phyloP scores from a whole-genome alignment of 768 basidiomycete genomes.

The Lactifluus pinguis region DNA sequence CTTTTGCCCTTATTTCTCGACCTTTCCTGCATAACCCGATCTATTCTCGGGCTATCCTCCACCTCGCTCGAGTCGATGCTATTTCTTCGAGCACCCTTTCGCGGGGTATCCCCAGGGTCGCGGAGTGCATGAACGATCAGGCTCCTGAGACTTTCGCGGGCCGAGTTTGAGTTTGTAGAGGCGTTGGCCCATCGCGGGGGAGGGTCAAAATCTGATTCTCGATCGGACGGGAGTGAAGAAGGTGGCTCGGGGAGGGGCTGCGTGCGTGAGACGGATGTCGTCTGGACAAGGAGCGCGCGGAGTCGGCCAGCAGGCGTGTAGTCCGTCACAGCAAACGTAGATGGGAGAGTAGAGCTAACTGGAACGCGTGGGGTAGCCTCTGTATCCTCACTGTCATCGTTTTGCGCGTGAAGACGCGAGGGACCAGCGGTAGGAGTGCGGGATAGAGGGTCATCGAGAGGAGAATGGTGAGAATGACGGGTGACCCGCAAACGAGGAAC shows the following conservation, averaged over 20 bases:
- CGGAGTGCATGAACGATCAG: conserved; percentile 17
- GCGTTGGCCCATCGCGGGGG: conserved; percentile 14
- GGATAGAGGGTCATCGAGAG: conserved; percentile 7
- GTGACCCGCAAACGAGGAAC: conserved; percentile 12
- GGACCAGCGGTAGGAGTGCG: conserved; percentile 17
- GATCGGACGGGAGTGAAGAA: conserved; percentile 16
- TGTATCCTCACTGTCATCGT: conserved; percentile 15
- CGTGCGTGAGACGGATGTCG: conserved; percentile 12
- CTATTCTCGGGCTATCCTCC: conserved; percentile 19
- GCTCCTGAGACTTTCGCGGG: conserved; percentile 15
- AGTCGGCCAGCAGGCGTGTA: conserved; percentile 17
- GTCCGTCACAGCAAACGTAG: conserved; percentile 6
- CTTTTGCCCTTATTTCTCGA: conserved; percentile 17
- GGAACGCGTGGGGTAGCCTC: conserved; percentile 17
- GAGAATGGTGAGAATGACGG: conserved; percentile 6
- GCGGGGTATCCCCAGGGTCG: conserved; percentile 8
- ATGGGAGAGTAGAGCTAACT: conserved; percentile 15
- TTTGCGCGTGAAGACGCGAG: conserved; percentile 12
- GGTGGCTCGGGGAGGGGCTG: conserved; percentile 18
- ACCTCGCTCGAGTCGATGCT: conserved; percentile 21
- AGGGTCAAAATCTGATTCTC: conserved; percentile 20
- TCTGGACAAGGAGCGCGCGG: conserved; percentile 16
- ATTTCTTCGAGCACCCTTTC: conserved; percentile 12
- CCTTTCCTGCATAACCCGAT: conserved; percentile 15
- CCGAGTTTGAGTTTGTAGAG: conserved; percentile 6